Percentiles rank a stretch among this genome's conserved stretches.
Conservation (phyloP, 352 stramenopile genomes). For the Phytophthora hybrid region DNA sequence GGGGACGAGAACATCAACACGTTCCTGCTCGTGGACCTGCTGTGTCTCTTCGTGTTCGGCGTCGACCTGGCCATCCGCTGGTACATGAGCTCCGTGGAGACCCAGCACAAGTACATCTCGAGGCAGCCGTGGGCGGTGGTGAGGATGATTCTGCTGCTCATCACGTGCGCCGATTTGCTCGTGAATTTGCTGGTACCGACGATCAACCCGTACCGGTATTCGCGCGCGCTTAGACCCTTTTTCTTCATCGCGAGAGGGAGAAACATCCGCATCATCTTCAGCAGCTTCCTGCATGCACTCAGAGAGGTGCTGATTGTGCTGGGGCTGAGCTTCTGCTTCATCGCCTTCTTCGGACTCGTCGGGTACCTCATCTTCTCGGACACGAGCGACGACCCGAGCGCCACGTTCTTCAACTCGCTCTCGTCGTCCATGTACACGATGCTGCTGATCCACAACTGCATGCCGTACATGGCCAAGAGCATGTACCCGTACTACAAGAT, state of each 20-base stretch:
- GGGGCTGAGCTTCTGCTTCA: constrained; percentile 74
- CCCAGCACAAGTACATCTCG: constrained; percentile 78
- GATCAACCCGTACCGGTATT: constrained; percentile 72
- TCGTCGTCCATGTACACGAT: constrained; percentile 85
- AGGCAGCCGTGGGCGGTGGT: constrained; percentile 82
- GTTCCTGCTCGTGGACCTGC: constrained; percentile 69
- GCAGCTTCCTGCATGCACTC: constrained; percentile 78
- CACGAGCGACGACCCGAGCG: constrained; percentile 52
- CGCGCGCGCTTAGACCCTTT: constrained; percentile 73
- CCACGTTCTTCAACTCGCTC: constrained; percentile 76
- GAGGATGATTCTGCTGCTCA: constrained; percentile 59
- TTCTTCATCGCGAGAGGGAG: constrained; percentile 82
- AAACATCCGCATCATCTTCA: constrained; percentile 89
- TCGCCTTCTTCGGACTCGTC: constrained; percentile 81
- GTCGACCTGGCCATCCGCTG: constrained; percentile 77
- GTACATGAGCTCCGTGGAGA: constrained; percentile 87
- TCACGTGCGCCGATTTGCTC: constrained; percentile 64
- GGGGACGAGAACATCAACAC: constrained; percentile 57
- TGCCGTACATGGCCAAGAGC: constrained; percentile 83
- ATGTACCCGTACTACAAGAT: constrained; percentile 87
- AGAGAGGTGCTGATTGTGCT: constrained; percentile 79
- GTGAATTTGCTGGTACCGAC: constrained; percentile 56
- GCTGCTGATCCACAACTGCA: constrained; percentile 81
- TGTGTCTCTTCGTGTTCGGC: constrained; percentile 70
- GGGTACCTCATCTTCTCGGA: constrained; percentile 85